A percentile compares a stretch with the other conserved stretches of the same genome.
These are phyloP conservation scores for Fusarium hainanense DNA, from an alignment of 2,329 filamentous ascomycete genomes.

Conservation along the genomic window DNA sequence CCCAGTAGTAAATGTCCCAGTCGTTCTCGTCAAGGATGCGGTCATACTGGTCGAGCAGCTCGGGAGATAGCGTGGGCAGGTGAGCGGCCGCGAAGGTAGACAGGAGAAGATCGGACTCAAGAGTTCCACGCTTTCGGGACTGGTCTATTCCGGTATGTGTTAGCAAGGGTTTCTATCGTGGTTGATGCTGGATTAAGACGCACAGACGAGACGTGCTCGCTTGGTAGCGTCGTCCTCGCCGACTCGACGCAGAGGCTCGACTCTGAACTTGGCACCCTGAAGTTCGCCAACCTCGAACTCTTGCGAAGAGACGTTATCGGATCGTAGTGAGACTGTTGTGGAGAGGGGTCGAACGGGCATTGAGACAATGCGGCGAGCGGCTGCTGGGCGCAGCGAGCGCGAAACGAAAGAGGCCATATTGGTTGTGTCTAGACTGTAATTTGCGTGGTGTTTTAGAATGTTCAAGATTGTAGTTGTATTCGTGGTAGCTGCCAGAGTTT, in stretches of 20 bases:
- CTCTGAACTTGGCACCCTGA: constrained; percentile 84
- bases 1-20: constrained; percentile 99
- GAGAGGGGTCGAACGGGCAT: constrained; percentile 38
- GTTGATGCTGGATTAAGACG: constrained; percentile 46
- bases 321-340: constrained; percentile 34
- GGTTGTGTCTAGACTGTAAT: background rate
- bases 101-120: constrained; percentile 94
- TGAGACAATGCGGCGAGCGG: constrained; percentile 34
- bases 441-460: background rate
- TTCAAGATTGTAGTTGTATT: background rate
- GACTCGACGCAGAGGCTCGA: constrained; percentile 86
- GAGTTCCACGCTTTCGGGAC: constrained; percentile 93
- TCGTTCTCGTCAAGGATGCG: constrained; percentile 97
- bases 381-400: constrained; percentile 38
- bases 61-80: constrained; percentile 76
- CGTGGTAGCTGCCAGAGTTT: background rate
- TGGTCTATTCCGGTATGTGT: constrained; percentile 68
- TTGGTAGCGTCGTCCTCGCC: constrained; percentile 89
- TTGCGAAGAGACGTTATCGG: constrained; percentile 27
- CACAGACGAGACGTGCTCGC: constrained; percentile 82
- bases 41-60: constrained; percentile 87
- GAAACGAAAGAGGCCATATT: constrained; percentile 41
- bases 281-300: constrained; percentile 89
- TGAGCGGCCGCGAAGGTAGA: constrained; percentile 91
- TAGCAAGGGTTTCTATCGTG: background rate